Evolutionary conservation across 345 rosid genomes (phyloP).

Genomic region (Angophora floribunda): DNA sequence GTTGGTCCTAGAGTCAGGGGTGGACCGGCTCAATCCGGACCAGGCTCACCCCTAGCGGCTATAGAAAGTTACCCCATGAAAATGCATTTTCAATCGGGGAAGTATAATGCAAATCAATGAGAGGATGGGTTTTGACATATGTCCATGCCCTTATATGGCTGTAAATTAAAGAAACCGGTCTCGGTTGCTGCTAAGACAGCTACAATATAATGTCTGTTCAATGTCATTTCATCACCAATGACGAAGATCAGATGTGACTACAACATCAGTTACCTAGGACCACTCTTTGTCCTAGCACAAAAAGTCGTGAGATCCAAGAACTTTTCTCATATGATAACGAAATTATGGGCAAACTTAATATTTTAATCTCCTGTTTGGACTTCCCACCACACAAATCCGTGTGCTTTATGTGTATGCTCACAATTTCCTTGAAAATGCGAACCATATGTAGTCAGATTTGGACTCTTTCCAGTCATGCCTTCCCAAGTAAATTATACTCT

Average conservation of each 20-base stretch:
- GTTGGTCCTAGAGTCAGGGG: no score
- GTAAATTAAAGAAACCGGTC: not conserved
- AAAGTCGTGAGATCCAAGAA: not conserved
- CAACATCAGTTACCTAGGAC: not conserved
- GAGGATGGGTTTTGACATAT: not conserved
- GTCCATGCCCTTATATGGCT: not conserved
- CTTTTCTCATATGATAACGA: not conserved
- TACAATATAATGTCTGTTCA: not conserved
- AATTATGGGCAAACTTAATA: not conserved
- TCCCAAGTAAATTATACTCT: not conserved
- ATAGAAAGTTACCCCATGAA: no score
- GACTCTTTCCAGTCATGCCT: not conserved
- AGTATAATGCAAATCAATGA: not conserved
- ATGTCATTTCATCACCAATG: not conserved
- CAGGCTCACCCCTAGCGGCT: no score
- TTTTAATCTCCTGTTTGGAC: not conserved
- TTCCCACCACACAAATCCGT: not conserved
- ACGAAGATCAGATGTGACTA: not conserved
- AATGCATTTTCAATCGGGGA: not conserved
- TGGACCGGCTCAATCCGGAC: no score
- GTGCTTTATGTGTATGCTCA: not conserved
- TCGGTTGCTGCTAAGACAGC: not conserved
- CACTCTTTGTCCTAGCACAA: not conserved
- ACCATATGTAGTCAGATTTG: not conserved
- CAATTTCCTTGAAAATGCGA: not conserved